phyloP scores from a whole-genome alignment of 345 rosid species.

The Bruguiera sexangula region DNA sequence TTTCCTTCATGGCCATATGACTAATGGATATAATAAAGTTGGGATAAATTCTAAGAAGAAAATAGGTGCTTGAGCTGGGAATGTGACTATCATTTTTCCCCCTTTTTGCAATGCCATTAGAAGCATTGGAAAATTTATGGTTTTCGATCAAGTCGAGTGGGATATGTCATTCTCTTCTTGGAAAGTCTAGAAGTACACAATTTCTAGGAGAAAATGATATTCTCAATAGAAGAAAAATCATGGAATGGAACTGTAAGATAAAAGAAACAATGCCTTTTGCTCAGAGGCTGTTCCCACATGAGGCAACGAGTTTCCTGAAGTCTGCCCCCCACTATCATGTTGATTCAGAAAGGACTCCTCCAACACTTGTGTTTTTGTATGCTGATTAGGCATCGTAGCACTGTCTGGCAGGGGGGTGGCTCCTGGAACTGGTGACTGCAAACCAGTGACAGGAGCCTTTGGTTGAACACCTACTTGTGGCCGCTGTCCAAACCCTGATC shows the following conservation, averaged over 20 bases:
- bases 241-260: background rate
- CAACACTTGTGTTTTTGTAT: slow-evolving; percentile 39
- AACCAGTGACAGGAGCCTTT: slow-evolving; percentile 47
- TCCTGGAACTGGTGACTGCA: slow-evolving; percentile 63
- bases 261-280: slow-evolving; percentile 48
- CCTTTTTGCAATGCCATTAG: background rate
- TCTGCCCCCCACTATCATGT: slow-evolving; percentile 38
- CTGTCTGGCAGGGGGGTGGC: slow-evolving; percentile 43
- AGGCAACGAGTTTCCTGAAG: slow-evolving; percentile 37
- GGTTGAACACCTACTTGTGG: slow-evolving; percentile 54
- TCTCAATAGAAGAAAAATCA: background rate
- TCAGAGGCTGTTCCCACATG: slow-evolving; percentile 47
- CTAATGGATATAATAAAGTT: background rate
- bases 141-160: background rate
- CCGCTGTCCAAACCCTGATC: slow-evolving; percentile 68
- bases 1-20: background rate
- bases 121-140: background rate
- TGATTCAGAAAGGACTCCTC: slow-evolving; percentile 63
- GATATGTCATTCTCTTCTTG: background rate
- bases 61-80: no score
- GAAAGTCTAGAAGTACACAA: background rate
- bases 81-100: no score
- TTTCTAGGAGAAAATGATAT: background rate
- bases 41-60: background rate
- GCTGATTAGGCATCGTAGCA: slow-evolving; percentile 46